Percentiles rank a stretch among this genome's conserved stretches.
These are phyloP conservation scores for Globisporangium rhizosaccharum DNA, from an alignment of 352 stramenopile genomes.

Conservation along the genomic window DNA sequence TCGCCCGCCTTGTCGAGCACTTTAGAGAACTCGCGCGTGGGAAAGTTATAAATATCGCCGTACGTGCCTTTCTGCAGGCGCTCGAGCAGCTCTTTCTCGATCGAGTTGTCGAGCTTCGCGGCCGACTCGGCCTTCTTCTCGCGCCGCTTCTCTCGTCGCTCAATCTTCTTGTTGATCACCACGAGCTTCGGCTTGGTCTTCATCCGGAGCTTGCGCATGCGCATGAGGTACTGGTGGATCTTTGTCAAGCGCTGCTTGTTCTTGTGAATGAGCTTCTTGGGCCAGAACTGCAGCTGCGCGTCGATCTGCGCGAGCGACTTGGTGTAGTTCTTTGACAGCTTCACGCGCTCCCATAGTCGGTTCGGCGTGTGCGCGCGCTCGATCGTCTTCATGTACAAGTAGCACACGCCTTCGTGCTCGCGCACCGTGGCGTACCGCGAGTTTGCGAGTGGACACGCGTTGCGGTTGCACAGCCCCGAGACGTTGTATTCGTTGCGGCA, in stretches of 20 bases:
- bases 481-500: slow-evolving; percentile 98
- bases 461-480: slow-evolving; percentile 96
- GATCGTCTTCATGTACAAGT: slow-evolving; percentile 98
- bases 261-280: slow-evolving; percentile 96
- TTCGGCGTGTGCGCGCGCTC: slow-evolving; percentile 98
- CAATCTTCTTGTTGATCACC: slow-evolving; percentile 95
- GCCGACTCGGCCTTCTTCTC: slow-evolving; percentile 97
- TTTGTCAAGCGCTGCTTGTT: slow-evolving; percentile 99
- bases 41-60: slow-evolving; percentile 99
- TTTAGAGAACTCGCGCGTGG: slow-evolving; percentile 89
- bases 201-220: slow-evolving; percentile 97
- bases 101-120: slow-evolving; percentile 92
- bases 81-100: slow-evolving; percentile 98
- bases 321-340: slow-evolving; percentile 96
- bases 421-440: slow-evolving; percentile 97
- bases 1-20: slow-evolving; percentile 75
- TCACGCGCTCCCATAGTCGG: slow-evolving; percentile 98
- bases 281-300: slow-evolving; percentile 97
- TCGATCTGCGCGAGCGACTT: slow-evolving; percentile 94
- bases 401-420: slow-evolving; percentile 94
- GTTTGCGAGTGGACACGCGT: slow-evolving; percentile 96
- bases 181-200: slow-evolving; percentile 93
- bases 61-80: slow-evolving; percentile 97
- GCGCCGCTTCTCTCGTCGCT: slow-evolving; percentile 91
- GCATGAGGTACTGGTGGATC: slow-evolving; percentile 99